Percentiles rank a stretch among this genome's conserved stretches.
These are phyloP conservation scores for Neurospora sp. DNA, from an alignment of 2,329 filamentous ascomycete genomes.

Conservation along the genomic window DNA sequence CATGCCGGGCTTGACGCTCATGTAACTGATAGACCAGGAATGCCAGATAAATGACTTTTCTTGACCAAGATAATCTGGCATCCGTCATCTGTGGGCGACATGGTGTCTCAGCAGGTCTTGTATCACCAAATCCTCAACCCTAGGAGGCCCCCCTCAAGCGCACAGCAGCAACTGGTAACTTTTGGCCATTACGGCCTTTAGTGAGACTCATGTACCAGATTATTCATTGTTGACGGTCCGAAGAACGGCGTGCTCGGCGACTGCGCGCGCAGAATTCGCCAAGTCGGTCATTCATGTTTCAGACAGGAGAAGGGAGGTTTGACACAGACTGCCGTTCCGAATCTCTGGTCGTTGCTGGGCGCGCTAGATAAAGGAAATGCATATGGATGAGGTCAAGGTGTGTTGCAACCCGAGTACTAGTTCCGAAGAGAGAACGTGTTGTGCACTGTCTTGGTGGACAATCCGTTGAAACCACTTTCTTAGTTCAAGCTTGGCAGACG, in stretches of 20 bases:
- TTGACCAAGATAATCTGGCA: conserved; percentile 2
- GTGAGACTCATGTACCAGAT: not conserved
- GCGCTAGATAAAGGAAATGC: not conserved
- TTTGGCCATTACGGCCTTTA: conserved; percentile 6
- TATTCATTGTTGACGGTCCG: not conserved
- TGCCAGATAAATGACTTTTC: conserved; percentile 1
- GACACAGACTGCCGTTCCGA: not conserved
- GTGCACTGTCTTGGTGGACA: not conserved
- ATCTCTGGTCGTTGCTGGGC: not conserved
- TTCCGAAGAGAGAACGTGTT: not conserved
- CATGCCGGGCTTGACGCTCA: not conserved
- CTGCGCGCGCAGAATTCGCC: not conserved
- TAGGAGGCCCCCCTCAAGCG: not conserved
- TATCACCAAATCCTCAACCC: conserved; percentile 5
- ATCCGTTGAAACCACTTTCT: not conserved
- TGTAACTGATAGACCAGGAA: not conserved
- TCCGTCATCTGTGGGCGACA: conserved; percentile 7
- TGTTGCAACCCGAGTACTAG: not conserved
- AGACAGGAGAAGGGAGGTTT: not conserved
- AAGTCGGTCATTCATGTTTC: not conserved
- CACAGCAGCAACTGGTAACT: not conserved
- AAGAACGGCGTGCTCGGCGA: not conserved
- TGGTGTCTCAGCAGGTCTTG: conserved; percentile 8
- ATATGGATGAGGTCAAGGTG: not conserved
- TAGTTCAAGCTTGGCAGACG: not conserved